Evolutionary conservation across 768 basidiomycete genomes (phyloP), one percentile per base, ranked within the genome.

Genomic region (Mycena galopus): DNA sequence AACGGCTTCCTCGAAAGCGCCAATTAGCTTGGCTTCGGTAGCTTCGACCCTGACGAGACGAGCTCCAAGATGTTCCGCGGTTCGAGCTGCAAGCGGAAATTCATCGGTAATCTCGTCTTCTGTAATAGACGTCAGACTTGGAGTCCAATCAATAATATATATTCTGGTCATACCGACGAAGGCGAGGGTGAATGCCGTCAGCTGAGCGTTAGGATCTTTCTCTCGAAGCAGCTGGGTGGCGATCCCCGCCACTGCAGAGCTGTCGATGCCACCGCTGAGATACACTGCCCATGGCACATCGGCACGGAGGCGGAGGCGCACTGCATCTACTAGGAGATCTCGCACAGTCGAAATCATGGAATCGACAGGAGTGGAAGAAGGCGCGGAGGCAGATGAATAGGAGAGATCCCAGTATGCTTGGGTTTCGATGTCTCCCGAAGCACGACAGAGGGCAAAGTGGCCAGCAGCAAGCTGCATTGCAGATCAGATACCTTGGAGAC

Each of bases 1-100:
- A 9, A 76, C 57, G 14, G 68, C n/a, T 19, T 76, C 65, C 37
- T 77, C 75, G 5, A 76, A 23, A 1, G 35, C 17, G 10, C 60
- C 39, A 1, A 76, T 73, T 21, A 76, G 35, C 2, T 30, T 25
- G 2, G 57, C 55, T 55, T 73, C 74, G 3, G 72, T 65, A 1
- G 67, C 72, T 1, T 35, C 27, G 10, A 77, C 72, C 39, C 39
- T 55, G 56, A 66, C 37, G 25, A 72, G 19, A 4, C 65, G 42
- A 17, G 73, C 75, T 0, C 69, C 70, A 17, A 76, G 35, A 30
- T 64, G 64, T 0, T 27, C 32, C 4, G 75, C 69, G 16, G 67
- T 73, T 0, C 67, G 56, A 19, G 30, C 56, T 2, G 71, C 74
- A 21, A 75, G 27, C 12, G n/a, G n/a, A n/a, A n/a, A n/a, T n/a